These are phyloP conservation scores for Alternaria triticimaculans DNA, from an alignment of 2,329 filamentous ascomycete genomes.

Conservation along the genomic window DNA sequence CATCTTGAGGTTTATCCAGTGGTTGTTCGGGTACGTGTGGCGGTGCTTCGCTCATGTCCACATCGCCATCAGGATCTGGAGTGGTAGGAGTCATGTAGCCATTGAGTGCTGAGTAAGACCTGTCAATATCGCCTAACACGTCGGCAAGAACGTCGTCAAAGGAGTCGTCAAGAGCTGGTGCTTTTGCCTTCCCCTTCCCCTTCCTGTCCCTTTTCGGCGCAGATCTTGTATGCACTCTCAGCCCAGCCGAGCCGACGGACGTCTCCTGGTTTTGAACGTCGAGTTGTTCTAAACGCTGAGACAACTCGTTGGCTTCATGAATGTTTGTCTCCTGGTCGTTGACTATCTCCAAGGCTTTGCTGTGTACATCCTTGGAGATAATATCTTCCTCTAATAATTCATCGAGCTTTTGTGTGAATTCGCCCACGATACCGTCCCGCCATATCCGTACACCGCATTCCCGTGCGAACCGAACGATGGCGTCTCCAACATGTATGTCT, in stretches of 20 bases:
- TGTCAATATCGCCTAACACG: neutral
- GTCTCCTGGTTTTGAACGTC: neutral
- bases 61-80: conserved; percentile 22
- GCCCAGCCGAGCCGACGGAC: neutral
- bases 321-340: neutral
- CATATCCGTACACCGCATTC: conserved; percentile 28
- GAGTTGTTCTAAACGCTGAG: conserved; percentile 6
- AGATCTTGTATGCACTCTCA: neutral
- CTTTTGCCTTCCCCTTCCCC: conserved; percentile 15
- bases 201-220: neutral
- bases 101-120: neutral
- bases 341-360: conserved; percentile 21
- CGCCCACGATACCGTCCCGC: conserved; percentile 24
- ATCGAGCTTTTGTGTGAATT: conserved; percentile 42
- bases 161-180: neutral
- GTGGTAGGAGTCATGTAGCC: conserved; percentile 21
- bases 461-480: conserved; percentile 50
- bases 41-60: conserved; percentile 16
- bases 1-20: neutral
- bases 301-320: neutral
- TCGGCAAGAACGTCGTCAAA: neutral
- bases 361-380: conserved; percentile 31
- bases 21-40: neutral
- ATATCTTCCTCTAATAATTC: conserved; percentile 39
- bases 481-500: conserved; percentile 45